Evolutionary conservation across 2,329 filamentous ascomycete species (phyloP).

Genomic region (Sclerotinia spermophila): DNA sequence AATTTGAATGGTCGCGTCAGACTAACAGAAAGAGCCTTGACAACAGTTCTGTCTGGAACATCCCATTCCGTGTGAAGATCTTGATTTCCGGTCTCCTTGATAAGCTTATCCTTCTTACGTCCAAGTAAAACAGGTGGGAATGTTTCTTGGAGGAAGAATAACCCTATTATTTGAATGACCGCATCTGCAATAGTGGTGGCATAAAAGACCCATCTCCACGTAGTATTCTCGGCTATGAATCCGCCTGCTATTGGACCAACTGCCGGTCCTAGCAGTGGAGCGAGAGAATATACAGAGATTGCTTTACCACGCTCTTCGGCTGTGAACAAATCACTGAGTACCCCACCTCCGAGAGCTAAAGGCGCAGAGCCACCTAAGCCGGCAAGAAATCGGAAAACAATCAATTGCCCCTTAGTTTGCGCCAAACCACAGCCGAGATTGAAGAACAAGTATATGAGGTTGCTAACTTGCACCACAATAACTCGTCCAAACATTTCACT

Average conservation of each 20-base stretch:
- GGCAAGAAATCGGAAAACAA: slow-evolving; percentile 46
- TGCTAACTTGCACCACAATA: slow-evolving; percentile 43
- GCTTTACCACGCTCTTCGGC: slow-evolving; percentile 47
- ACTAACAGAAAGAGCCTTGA: slow-evolving; percentile 39
- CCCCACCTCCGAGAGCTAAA: slow-evolving; percentile 44
- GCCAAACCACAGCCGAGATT: slow-evolving; percentile 51
- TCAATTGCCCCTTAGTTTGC: slow-evolving; percentile 42
- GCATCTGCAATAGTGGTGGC: slow-evolving; percentile 45
- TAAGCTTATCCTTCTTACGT: slow-evolving; percentile 43
- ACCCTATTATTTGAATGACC: slow-evolving; percentile 43
- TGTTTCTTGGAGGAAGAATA: slow-evolving; percentile 46
- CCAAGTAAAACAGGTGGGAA: slow-evolving; percentile 48
- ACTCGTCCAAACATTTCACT: slow-evolving; percentile 49
- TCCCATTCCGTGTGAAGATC: slow-evolving; percentile 48
- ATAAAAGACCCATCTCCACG: slow-evolving; percentile 55
- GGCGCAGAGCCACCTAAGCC: slow-evolving; percentile 48
- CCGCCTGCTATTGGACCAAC: slow-evolving; percentile 48
- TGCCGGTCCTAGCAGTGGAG: slow-evolving; percentile 35
- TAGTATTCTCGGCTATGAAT: slow-evolving; percentile 45
- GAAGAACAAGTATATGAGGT: slow-evolving; percentile 51
- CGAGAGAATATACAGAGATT: slow-evolving; percentile 37
- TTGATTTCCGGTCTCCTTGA: slow-evolving; percentile 50
- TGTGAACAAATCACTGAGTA: slow-evolving; percentile 46
- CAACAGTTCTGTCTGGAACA: slow-evolving; percentile 37
- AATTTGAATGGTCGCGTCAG: slow-evolving; percentile 49